phyloP scores from a whole-genome alignment of 108 stramenopile genomes.

The Ochromonas danica region DNA sequence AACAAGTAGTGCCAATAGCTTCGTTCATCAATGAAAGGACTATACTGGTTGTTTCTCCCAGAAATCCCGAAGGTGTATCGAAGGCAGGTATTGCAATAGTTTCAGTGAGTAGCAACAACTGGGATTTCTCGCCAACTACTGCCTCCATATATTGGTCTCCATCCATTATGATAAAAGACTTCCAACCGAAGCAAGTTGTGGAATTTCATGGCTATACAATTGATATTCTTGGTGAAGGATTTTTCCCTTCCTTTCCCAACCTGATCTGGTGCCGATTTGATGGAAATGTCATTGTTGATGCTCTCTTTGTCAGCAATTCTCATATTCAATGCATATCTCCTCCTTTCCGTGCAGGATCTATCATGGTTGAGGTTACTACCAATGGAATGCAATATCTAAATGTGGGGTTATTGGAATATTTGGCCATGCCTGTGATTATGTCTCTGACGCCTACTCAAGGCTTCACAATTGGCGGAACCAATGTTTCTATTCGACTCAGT shows the following conservation, averaged over 20 bases:
- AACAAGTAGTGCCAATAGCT: not conserved
- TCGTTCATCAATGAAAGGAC: not conserved
- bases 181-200: not conserved
- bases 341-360: not conserved
- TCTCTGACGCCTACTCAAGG: not conserved
- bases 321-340: slow-evolving; percentile 1
- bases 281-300: not conserved
- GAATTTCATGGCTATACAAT: not conserved
- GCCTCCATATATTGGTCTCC: not conserved
- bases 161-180: not conserved
- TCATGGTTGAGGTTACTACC: not conserved
- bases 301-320: not conserved
- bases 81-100: not conserved
- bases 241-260: slow-evolving; percentile 15
- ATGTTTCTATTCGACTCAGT: not conserved
- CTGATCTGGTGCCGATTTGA: slow-evolving; percentile 26
- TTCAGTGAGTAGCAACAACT: slow-evolving; percentile 1
- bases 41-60: not conserved
- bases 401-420: not conserved
- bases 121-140: not conserved
- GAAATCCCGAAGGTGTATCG: slow-evolving; percentile 9
- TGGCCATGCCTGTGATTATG: not conserved
- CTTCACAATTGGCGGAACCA: not conserved
- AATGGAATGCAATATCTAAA: slow-evolving; percentile 6
- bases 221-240: slow-evolving; percentile 12